Evolutionary conservation across 805 yeast species (phyloP), one percentile per base, ranked within the genome.

Genomic region (Lipomyces yamadae): DNA sequence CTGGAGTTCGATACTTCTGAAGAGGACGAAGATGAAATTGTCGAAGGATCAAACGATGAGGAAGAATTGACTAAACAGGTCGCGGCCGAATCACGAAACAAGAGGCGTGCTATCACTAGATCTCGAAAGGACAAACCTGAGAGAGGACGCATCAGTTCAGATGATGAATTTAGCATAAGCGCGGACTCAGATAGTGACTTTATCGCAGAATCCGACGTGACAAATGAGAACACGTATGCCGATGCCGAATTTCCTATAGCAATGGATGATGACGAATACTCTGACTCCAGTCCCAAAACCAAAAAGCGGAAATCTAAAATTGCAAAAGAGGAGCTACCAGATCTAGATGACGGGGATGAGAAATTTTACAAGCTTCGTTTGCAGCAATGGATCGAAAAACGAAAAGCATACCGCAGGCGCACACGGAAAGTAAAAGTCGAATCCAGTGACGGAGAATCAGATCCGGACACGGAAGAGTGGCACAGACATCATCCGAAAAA

Each of bases 291-390:
- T 32, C 24, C 52, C 59, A 53, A 50, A 42, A 60, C 48, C 29
- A 37, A 64, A 57, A 70, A 56, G 35, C 61, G 54, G 58, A 67
- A 61, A 63, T 70, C 55, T 18, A 73, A 10, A 74, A 70, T 10
- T 62, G 73, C 6, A 71, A 70, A 29, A 76, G 69, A 32, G 71
- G 80, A 78, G 15, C 74, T 78, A 7, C 74, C 83, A 42, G 84
- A 81, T 70, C 77, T 81, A 33, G 97, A 93, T 75, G 98, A 93
- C 76, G 98, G 98, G 8, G 87, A 91, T 74, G 94, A 91, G 65
- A 64, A 68, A 0, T 77, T 80, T 39, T 94, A 89, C 73, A 88
- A 86, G 71, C 76, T 77, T 52, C 79, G 98, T 63, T 76, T 92
- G 2, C 74, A 77, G 2, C 75, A 78, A 15, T 92, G 98, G 98